phyloP scores from a whole-genome alignment of 2,329 filamentous ascomycete genomes.

The Phialophora verrucosa region DNA sequence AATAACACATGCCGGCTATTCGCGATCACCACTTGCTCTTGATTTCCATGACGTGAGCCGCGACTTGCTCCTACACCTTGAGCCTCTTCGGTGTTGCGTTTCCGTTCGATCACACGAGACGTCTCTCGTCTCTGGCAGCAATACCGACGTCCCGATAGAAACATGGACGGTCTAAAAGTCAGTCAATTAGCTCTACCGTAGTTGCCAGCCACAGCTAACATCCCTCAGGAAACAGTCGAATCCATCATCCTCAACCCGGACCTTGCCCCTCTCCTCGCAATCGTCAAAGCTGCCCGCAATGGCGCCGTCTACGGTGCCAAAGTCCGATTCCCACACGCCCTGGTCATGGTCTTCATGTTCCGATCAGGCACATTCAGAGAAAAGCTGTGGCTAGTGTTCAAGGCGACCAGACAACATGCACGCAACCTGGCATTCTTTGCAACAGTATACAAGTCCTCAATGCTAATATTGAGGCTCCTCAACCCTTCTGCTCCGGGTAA shows the following conservation, averaged over 20 bases:
- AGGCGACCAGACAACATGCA: constrained; percentile 88
- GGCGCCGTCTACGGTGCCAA: constrained; percentile 96
- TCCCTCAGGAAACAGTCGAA: constrained; percentile 30
- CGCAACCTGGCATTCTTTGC: constrained; percentile 91
- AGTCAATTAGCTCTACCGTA: neutral
- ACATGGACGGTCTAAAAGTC: constrained; percentile 32
- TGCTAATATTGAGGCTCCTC: constrained; percentile 73
- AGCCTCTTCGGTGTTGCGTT: neutral
- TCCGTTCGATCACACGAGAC: neutral
- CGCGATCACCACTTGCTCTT: neutral
- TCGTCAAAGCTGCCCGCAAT: constrained; percentile 94
- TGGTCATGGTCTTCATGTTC: constrained; percentile 98
- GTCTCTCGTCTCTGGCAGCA: neutral
- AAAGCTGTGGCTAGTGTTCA: constrained; percentile 77
- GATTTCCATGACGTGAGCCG: constrained; percentile 18
- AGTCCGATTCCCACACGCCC: constrained; percentile 95
- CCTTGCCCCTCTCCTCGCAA: constrained; percentile 81
- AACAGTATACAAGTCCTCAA: constrained; percentile 82
- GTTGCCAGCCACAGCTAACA: neutral
- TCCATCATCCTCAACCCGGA: constrained; percentile 36
- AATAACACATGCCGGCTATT: constrained; percentile 22
- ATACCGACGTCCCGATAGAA: neutral
- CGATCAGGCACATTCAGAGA: constrained; percentile 87
- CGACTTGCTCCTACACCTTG: constrained; percentile 2
- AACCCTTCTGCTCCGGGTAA: constrained; percentile 54